phyloP scores from a whole-genome alignment of 2,329 filamentous ascomycete genomes.

The Ophiostoma quercus region DNA sequence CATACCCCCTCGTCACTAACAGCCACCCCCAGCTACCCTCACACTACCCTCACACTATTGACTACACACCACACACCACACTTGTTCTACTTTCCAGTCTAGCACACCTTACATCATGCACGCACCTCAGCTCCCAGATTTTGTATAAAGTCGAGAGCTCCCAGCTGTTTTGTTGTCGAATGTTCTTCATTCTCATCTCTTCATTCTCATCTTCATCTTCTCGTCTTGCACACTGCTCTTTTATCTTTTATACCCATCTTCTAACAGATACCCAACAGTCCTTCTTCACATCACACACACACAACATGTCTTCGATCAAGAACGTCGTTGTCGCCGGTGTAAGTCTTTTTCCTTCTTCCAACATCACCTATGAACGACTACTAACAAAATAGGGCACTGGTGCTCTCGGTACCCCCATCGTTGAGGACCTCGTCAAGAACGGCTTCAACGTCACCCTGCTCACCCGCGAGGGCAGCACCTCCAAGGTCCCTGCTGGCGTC shows the following conservation, averaged over 20 bases:
- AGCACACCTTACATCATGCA: neutral
- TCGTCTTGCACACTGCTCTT: neutral
- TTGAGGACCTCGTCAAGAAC: conserved; percentile 32
- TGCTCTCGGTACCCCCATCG: conserved; percentile 33
- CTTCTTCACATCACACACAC: neutral
- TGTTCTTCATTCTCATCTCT: neutral
- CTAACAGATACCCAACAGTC: neutral
- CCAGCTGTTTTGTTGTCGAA: neutral
- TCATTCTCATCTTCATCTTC: neutral
- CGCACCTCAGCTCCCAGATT: conserved; percentile 6
- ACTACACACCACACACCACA: neutral
- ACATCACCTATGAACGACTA: neutral
- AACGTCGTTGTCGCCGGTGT: conserved; percentile 38
- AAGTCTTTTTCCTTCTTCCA: conserved; percentile 26
- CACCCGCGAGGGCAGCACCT: conserved; percentile 42
- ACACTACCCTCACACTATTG: too few species aligned
- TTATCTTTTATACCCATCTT: too few species aligned
- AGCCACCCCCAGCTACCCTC: neutral
- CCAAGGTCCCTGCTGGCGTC: conserved; percentile 36
- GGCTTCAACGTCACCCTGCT: conserved; percentile 49
- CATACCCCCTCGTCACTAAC: neutral
- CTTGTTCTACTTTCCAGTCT: neutral
- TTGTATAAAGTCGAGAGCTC: conserved; percentile 14
- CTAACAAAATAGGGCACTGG: conserved; percentile 32
- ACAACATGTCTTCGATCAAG: conserved; percentile 32